phyloP scores from a whole-genome alignment of 2,329 filamentous ascomycete species.

The Ophiostoma novo-ulmi region DNA sequence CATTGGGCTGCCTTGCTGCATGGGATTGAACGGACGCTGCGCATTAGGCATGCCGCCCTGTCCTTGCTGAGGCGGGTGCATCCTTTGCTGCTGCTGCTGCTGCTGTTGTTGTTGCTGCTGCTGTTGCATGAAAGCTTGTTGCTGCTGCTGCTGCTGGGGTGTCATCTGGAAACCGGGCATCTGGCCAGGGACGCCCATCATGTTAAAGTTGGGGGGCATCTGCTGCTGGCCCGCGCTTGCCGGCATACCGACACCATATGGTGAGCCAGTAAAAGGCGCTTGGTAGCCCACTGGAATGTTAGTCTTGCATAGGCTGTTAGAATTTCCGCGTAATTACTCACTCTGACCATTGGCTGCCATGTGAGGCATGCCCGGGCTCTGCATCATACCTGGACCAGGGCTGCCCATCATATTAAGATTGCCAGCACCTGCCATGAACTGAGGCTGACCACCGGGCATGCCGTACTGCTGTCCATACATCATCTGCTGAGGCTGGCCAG shows the following conservation, averaged over 20 bases:
- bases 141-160: slow-evolving; percentile 45
- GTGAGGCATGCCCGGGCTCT: slow-evolving; percentile 54
- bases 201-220: slow-evolving; percentile 47
- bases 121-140: slow-evolving; percentile 35
- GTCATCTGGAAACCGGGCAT: slow-evolving; percentile 56
- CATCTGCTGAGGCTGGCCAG: slow-evolving; percentile 47
- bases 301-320: not conserved
- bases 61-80: slow-evolving; percentile 35
- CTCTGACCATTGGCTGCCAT: slow-evolving; percentile 56
- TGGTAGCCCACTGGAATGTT: slow-evolving; percentile 50
- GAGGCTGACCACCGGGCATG: slow-evolving; percentile 46
- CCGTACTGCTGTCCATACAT: slow-evolving; percentile 57
- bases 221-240: slow-evolving; percentile 47
- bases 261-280: slow-evolving; percentile 52
- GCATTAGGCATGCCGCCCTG: slow-evolving; percentile 36
- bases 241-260: slow-evolving; percentile 52
- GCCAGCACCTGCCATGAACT: slow-evolving; percentile 40
- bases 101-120: slow-evolving; percentile 33
- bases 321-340: slow-evolving; percentile 38
- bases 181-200: slow-evolving; percentile 44
- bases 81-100: slow-evolving; percentile 30
- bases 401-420: slow-evolving; percentile 53
- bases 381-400: slow-evolving; percentile 57
- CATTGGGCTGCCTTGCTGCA: slow-evolving; percentile 37
- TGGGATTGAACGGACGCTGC: slow-evolving; percentile 38